phyloP scores from a whole-genome alignment of 345 rosid genomes.

The Clausena lansium region DNA sequence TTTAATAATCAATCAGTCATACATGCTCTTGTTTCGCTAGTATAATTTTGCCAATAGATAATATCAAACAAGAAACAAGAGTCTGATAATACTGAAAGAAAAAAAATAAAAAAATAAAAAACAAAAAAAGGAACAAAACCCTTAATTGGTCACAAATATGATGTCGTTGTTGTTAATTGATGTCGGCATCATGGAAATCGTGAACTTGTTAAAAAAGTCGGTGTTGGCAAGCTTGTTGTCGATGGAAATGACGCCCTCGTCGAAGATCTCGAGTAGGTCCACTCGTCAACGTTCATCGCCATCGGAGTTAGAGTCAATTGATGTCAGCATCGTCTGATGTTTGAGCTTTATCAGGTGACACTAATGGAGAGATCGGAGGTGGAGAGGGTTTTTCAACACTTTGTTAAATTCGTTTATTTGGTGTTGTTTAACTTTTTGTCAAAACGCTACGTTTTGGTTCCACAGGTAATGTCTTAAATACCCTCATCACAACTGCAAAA shows the following conservation, averaged over 20 bases:
- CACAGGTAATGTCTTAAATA: too few relatives aligned
- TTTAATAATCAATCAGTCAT: neutral
- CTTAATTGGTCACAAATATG: neutral
- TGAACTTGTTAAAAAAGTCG: slow-evolving; percentile 88
- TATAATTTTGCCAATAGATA: neutral
- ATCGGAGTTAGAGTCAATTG: too few relatives aligned
- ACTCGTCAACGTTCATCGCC: slow-evolving; percentile 93
- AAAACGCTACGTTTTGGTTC: too few relatives aligned
- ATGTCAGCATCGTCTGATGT: too few relatives aligned
- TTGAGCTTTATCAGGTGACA: too few relatives aligned
- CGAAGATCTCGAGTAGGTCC: slow-evolving; percentile 63
- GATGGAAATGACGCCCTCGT: slow-evolving; percentile 54
- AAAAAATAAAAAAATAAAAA: too few relatives aligned
- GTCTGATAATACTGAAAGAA: neutral
- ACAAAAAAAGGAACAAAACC: neutral
- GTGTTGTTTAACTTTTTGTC: too few relatives aligned
- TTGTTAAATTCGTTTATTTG: too few relatives aligned
- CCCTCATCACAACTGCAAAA: too few relatives aligned
- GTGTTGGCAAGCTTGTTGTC: slow-evolving; percentile 79
- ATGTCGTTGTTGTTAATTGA: slow-evolving; percentile 41
- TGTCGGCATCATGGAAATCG: slow-evolving; percentile 86
- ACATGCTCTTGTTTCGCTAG: neutral
- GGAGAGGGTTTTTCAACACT: too few relatives aligned
- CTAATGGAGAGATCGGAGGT: too few relatives aligned
- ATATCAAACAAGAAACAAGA: neutral